Conservation (phyloP, 108 stramenopile species). For the Craspedostauros australis region DNA sequence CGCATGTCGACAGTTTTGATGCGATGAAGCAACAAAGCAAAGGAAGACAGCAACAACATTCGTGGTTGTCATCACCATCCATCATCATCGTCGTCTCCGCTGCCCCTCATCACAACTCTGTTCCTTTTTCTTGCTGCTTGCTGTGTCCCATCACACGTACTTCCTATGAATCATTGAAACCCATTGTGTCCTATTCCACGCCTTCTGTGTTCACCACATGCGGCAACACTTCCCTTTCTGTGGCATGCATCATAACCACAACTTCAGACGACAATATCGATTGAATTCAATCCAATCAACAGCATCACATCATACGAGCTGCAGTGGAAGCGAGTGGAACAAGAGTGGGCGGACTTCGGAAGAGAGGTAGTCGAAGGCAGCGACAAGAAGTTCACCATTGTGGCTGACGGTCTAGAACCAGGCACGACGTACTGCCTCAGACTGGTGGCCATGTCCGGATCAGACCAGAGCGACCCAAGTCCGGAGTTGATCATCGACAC, state of each 20-base stretch:
- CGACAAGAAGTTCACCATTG: slow-evolving; percentile 15
- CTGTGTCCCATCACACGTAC: not conserved
- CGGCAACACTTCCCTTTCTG: too few relatives aligned
- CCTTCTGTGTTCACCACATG: too few relatives aligned
- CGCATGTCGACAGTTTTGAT: too few relatives aligned
- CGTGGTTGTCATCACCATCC: not conserved
- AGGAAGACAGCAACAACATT: slow-evolving; percentile 5
- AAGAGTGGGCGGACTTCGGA: slow-evolving; percentile 4
- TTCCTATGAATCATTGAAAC: too few relatives aligned
- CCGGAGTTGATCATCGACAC: slow-evolving; percentile 51
- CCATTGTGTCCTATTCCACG: too few relatives aligned
- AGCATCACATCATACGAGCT: slow-evolving; percentile 24
- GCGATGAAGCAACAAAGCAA: not conserved
- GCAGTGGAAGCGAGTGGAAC: slow-evolving; percentile 31
- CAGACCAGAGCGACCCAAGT: slow-evolving; percentile 29
- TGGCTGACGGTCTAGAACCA: slow-evolving; percentile 28
- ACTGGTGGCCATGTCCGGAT: slow-evolving; percentile 9
- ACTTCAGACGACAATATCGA: slow-evolving; percentile 29
- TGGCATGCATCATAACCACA: not conserved
- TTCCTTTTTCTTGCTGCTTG: not conserved
- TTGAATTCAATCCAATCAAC: slow-evolving; percentile 33
- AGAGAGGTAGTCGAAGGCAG: not conserved
- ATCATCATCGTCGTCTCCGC: not conserved
- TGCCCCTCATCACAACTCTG: not conserved
- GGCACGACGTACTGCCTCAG: slow-evolving; percentile 52